Base-by-base conservation (phyloP, 192 early-diverging fungal genomes). In the Coemansia sp. region DNA sequence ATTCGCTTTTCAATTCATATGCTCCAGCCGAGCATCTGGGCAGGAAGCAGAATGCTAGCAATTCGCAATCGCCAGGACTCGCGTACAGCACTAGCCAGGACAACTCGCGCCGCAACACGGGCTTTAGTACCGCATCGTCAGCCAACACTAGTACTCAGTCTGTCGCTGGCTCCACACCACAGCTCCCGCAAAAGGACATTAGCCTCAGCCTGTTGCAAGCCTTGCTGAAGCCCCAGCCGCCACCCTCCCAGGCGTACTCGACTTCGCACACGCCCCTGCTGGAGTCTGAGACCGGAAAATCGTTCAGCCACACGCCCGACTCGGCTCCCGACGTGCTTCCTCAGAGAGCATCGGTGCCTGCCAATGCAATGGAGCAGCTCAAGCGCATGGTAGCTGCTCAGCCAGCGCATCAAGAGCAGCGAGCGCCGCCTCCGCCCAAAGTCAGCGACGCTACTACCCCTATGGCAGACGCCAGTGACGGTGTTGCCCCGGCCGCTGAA, bases 371-470 rank as follows among this genome's bases (percentile, higher is more conserved):
- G 27, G 78, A 80, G 29, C 72, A 74, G 65, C 72, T 80, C 32
- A 66, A 71, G 53, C 78, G 78, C 46, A 80, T 80, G 78, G 65
- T 75, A 65, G 61, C 72, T 0, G 59, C 65, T 1, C 78, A 74
- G 63, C 59, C 38, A 31, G 32, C 53, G 41, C 57, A 39, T 40
- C 42, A 67, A 47, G 56, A 14, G 41, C 57, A 59, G 57, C 68
- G 41, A 40, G 40, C 53, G 47, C 14, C 15, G 47, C 47, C 47
- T n/a, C n/a, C 32, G 20, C 56, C 15, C 68, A 43, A 45, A 59
- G 2, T 7, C 15, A 20, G 36, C 17, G 51, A 25, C 46, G 27
- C 32, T 22, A 15, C 37, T 22, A 15, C 37, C 7, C 54, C 45
- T 25, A 49, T n/a, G 35, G 59, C 57, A 8, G 59, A 29, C 11